Conservation (phyloP, 2,329 filamentous ascomycete species). For the Epichloe elymi region DNA sequence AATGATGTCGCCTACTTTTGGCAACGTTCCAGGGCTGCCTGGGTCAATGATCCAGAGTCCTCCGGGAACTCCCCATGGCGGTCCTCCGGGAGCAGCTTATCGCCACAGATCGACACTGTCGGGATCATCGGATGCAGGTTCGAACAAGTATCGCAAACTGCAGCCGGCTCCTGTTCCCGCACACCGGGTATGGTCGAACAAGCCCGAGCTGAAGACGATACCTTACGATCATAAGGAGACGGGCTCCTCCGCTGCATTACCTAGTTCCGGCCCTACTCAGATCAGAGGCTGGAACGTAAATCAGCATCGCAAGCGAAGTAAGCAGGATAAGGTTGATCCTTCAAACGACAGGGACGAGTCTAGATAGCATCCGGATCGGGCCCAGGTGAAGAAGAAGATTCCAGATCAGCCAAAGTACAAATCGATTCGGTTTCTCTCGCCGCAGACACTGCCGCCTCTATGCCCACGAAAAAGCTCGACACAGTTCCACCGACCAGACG, state of each 20-base stretch:
- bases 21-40: slow-evolving; percentile 16
- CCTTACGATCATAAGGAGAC: slow-evolving; percentile 49
- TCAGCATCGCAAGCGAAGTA: slow-evolving; percentile 24
- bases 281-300: slow-evolving; percentile 45
- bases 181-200: slow-evolving; percentile 32
- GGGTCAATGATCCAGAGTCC: slow-evolving; percentile 22
- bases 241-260: slow-evolving; percentile 39
- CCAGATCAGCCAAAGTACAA: neutral
- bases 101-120: slow-evolving; percentile 25
- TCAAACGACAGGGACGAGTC: slow-evolving; percentile 24
- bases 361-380: slow-evolving; percentile 22
- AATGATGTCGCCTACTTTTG: slow-evolving; percentile 25
- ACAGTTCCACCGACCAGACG: slow-evolving; percentile 3
- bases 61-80: slow-evolving; percentile 20
- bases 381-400: slow-evolving; percentile 11
- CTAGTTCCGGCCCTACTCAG: slow-evolving; percentile 40
- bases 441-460: slow-evolving; percentile 4
- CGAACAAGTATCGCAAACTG: slow-evolving; percentile 41
- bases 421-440: slow-evolving; percentile 2
- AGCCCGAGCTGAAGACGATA: slow-evolving; percentile 43
- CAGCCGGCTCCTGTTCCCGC: slow-evolving; percentile 43
- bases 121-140: slow-evolving; percentile 24
- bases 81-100: slow-evolving; percentile 16
- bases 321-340: slow-evolving; percentile 19
- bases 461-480: slow-evolving; percentile 1